Conservation (phyloP, 1,284 basidiomycete species). For the Flammula alnicola region DNA sequence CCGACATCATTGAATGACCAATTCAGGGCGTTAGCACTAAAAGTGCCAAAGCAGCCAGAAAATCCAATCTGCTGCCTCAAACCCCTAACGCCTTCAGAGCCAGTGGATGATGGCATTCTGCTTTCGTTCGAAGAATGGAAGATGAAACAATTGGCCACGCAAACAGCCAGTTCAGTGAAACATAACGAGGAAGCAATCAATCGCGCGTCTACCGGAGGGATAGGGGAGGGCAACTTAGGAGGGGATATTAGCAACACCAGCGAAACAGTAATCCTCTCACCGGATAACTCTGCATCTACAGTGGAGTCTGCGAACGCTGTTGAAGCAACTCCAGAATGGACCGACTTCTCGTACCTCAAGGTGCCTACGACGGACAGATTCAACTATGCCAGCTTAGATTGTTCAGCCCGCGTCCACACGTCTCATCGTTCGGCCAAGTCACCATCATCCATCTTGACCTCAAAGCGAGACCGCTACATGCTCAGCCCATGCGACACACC, state of each 20-base stretch:
- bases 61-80: constrained; percentile 71
- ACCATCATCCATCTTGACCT: constrained; percentile 82
- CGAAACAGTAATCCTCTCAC: constrained; percentile 7
- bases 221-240: constrained; percentile 6
- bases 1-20: constrained; percentile 59
- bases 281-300: constrained; percentile 18
- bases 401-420: constrained; percentile 89
- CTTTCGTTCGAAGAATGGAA: constrained; percentile 94
- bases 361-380: constrained; percentile 80
- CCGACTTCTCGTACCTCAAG: constrained; percentile 57
- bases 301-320: constrained; percentile 13
- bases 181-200: constrained; percentile 30
- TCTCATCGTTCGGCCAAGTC: constrained; percentile 87
- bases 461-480: constrained; percentile 96
- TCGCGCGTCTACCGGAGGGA: neutral
- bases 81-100: constrained; percentile 51
- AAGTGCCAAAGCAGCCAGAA: constrained; percentile 51
- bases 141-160: constrained; percentile 55
- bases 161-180: constrained; percentile 36
- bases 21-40: constrained; percentile 58
- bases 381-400: constrained; percentile 94
- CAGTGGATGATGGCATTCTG: constrained; percentile 65
- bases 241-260: constrained; percentile 9
- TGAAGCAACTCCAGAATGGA: constrained; percentile 26
- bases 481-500: constrained; percentile 83